Conservation (phyloP, 371 early-diverging fungal species). For the Cokeromyces recurvatus region DNA sequence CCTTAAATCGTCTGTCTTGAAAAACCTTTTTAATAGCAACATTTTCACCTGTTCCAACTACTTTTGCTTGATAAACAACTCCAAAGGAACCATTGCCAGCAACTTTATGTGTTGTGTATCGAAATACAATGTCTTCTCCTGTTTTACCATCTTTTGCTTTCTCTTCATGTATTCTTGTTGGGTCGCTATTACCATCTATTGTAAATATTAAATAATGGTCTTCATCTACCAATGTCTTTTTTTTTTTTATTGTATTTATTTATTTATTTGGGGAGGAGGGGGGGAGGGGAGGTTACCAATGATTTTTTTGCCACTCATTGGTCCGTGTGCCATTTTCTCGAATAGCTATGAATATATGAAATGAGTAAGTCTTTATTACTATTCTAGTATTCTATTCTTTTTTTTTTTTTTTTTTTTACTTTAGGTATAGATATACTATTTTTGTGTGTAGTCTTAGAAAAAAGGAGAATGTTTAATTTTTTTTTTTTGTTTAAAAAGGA, state of each 20-base stretch:
- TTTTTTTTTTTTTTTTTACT: too few relatives aligned
- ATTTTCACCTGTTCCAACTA: constrained; percentile 72
- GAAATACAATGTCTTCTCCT: constrained; percentile 75
- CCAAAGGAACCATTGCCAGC: constrained; percentile 97
- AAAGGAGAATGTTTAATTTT: too few relatives aligned
- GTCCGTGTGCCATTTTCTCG: constrained; percentile 26
- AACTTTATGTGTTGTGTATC: constrained; percentile 85
- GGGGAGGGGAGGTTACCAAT: too few relatives aligned
- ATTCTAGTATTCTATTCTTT: too few relatives aligned
- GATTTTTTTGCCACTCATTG: constrained; percentile 26
- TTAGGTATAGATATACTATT: too few relatives aligned
- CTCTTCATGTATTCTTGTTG: constrained; percentile 34
- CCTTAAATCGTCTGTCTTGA: constrained; percentile 96
- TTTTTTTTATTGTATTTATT: too few relatives aligned
- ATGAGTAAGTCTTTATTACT: too few relatives aligned
- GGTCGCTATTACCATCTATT: constrained; percentile 20
- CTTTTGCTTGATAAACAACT: constrained; percentile 92
- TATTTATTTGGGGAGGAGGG: too few relatives aligned
- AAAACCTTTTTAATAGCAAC: constrained; percentile 95
- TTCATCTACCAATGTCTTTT: not conserved
- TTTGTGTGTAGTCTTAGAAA: too few relatives aligned
- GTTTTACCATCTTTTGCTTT: constrained; percentile 81
- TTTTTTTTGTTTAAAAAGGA: too few relatives aligned
- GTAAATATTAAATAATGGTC: too few relatives aligned
- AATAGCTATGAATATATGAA: too few relatives aligned